Evolutionary conservation across 768 basidiomycete genomes (phyloP), one percentile per base, ranked within the genome.

Genomic region (Phaeotremella skinneri): DNA sequence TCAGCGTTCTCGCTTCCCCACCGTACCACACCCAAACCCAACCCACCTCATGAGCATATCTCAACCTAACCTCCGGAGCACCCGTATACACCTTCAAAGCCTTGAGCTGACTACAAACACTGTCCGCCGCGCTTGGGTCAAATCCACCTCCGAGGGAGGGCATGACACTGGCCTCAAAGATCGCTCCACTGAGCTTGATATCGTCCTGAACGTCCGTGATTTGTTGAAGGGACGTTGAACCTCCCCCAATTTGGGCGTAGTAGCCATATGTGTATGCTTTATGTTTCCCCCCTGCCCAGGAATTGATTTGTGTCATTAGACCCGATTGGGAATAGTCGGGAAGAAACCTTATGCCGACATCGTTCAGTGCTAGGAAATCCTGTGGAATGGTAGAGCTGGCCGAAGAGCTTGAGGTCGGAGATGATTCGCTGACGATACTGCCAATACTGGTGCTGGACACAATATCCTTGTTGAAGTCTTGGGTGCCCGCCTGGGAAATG

Each of bases 31-130:
- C n/a, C n/a, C n/a, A n/a, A n/a, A n/a, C n/a, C n/a, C 45, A 21
- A 48, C 25, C 21, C 11, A 48, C 45, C 25, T 48, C 45, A 21
- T 48, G 45, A 9, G n/a, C 45, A 20, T 48, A 48, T n/a, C 45
- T 7, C 45, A 48, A 26, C 21, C 45, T 7, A 7, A 48, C 7
- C 45, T 48, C 45, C 11, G 45, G 45, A n/a, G 45, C 20, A 7
- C 45, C 45, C 20, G 45, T 48, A n/a, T 48, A n/a, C 17, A 7
- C 45, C 20, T 48, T 48, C n/a, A 48, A 26, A n/a, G 17, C 11
- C 25, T 26, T n/a, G 9, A 48, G 20, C n/a, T 48, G 25, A 26
- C 25, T 26, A 20, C 45, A 48, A 20, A 48, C 45, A 11, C 25
- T 26, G 7, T 26, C 25, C n/a, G 45, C 45, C 45, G 21, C 21